These are phyloP conservation scores for Fusarium lyarnte DNA, from an alignment of 2,329 filamentous ascomycete genomes.

Conservation along the genomic window DNA sequence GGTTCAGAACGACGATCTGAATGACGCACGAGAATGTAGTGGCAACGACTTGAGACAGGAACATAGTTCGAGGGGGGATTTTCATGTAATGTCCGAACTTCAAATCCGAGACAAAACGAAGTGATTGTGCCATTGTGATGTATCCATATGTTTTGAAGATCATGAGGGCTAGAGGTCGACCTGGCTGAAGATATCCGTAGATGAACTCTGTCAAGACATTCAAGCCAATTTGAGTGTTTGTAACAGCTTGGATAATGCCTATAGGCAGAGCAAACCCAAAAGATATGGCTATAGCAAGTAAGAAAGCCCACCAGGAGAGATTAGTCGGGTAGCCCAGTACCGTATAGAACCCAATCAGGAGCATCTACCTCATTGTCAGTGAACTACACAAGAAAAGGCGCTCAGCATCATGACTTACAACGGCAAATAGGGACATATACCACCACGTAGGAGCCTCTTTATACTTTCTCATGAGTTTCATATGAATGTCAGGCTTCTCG, in stretches of 20 bases:
- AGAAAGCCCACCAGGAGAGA: slow-evolving; percentile 76
- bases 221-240: slow-evolving; percentile 75
- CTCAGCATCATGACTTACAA: slow-evolving; percentile 53
- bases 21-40: slow-evolving; percentile 74
- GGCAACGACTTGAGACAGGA: slow-evolving; percentile 71
- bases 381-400: slow-evolving; percentile 1
- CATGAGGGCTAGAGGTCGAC: slow-evolving; percentile 77
- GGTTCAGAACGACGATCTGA: slow-evolving; percentile 71
- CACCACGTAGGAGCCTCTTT: slow-evolving; percentile 71
- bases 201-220: slow-evolving; percentile 81
- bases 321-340: slow-evolving; percentile 72
- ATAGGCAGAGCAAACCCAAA: slow-evolving; percentile 72
- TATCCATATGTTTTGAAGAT: slow-evolving; percentile 74
- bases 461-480: slow-evolving; percentile 71
- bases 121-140: slow-evolving; percentile 71
- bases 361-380: slow-evolving; percentile 53
- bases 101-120: slow-evolving; percentile 72
- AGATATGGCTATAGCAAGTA: slow-evolving; percentile 72
- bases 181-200: slow-evolving; percentile 79
- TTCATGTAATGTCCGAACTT: slow-evolving; percentile 81
- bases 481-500: slow-evolving; percentile 71
- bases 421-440: slow-evolving; percentile 66
- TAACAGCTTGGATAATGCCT: slow-evolving; percentile 75
- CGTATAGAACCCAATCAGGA: slow-evolving; percentile 63
- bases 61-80: slow-evolving; percentile 73